Percentiles rank a stretch among this genome's conserved stretches.
These are phyloP conservation scores for Apiosordaria backusii DNA, from an alignment of 495 filamentous ascomycete genomes.

Conservation along the genomic window DNA sequence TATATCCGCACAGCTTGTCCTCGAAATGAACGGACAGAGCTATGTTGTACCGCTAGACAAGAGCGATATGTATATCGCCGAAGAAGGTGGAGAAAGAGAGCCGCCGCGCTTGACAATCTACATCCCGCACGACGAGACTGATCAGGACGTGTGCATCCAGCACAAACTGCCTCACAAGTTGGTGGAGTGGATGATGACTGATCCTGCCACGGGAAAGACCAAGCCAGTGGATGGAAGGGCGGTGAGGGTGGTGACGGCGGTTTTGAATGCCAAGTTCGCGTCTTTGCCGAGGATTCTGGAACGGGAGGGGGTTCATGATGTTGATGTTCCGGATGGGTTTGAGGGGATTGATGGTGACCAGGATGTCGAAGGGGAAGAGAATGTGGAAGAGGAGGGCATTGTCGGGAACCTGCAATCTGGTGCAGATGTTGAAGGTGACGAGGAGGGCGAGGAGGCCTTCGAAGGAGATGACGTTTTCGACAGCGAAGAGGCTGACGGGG, in stretches of 20 bases:
- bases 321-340: background rate
- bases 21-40: slow-evolving; percentile 25
- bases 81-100: slow-evolving; percentile 8
- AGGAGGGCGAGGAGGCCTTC: too few species aligned
- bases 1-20: slow-evolving; percentile 29
- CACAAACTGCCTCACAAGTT: slow-evolving; percentile 33
- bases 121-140: slow-evolving; percentile 33
- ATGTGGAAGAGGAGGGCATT: too few species aligned
- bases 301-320: background rate
- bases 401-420: too few species aligned
- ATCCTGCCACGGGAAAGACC: slow-evolving; percentile 11
- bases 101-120: slow-evolving; percentile 30
- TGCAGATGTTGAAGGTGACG: too few species aligned
- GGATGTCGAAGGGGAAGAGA: too few species aligned
- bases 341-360: too few species aligned
- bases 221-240: background rate
- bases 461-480: too few species aligned
- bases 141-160: slow-evolving; percentile 34
- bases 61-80: slow-evolving; percentile 35
- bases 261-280: background rate
- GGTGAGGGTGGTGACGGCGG: background rate
- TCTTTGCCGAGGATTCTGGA: background rate
- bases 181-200: slow-evolving; percentile 35
- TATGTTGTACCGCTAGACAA: slow-evolving; percentile 20
- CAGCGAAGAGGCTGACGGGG: too few species aligned